These are phyloP conservation scores for Encephalitozoon intestinalis DNA, from an alignment of 371 early-diverging fungal species.

Conservation along the genomic window DNA sequence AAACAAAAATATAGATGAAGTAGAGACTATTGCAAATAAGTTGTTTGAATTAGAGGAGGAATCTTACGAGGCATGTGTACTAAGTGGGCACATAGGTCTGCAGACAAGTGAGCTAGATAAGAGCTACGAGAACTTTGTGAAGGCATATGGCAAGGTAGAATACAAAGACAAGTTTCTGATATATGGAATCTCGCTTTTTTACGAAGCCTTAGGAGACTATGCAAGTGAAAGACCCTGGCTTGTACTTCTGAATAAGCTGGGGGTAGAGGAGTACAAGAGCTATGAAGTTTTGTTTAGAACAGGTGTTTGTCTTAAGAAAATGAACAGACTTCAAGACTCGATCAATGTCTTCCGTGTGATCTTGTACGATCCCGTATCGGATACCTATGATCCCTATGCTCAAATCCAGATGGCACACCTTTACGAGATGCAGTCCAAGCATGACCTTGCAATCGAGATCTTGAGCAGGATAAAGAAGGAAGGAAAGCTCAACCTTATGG, in stretches of 20 bases:
- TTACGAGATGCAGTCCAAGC: conserved; percentile 22
- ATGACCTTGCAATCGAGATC: background rate
- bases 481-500: too few species aligned
- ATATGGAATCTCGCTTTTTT: conserved; percentile 25
- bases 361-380: background rate
- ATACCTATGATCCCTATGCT: background rate
- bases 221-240: conserved; percentile 11
- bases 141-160: background rate
- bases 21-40: conserved; percentile 3
- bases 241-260: background rate
- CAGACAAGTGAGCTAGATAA: background rate
- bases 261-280: conserved; percentile 14
- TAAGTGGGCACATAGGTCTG: conserved; percentile 11
- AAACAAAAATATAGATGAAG: background rate
- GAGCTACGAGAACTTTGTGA: conserved; percentile 8
- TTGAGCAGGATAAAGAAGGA: background rate
- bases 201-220: conserved; percentile 8
- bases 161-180: conserved; percentile 8
- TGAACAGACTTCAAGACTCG: conserved; percentile 6
- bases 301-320: conserved; percentile 25
- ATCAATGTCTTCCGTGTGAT: background rate
- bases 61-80: background rate
- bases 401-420: conserved; percentile 25
- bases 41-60: background rate
- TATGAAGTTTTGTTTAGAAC: conserved; percentile 21